Evolutionary conservation across 2,329 filamentous ascomycete genomes (phyloP).

Genomic region (Aureobasidium sp.): DNA sequence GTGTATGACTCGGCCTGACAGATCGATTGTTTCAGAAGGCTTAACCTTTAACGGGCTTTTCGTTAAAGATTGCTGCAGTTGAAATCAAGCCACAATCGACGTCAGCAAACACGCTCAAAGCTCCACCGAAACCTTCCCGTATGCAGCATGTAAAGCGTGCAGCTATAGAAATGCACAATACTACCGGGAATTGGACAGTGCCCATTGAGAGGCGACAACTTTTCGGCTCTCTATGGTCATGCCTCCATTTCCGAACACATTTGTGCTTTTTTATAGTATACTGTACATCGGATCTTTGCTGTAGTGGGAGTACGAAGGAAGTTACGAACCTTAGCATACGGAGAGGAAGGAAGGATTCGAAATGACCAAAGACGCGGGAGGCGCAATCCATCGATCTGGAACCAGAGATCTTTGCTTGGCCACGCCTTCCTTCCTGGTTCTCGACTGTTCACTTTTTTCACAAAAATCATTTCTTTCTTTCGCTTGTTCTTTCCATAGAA

Average conservation of each 20-base stretch:
- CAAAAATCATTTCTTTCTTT: neutral
- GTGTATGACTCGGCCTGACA: neutral
- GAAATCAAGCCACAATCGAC: neutral
- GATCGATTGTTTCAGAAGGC: neutral
- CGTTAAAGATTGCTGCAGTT: neutral
- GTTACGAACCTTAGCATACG: too few species aligned
- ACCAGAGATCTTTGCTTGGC: neutral
- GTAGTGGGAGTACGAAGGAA: too few species aligned
- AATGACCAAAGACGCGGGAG: neutral
- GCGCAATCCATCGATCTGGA: neutral
- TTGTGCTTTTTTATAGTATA: too few species aligned
- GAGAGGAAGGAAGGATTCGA: neutral
- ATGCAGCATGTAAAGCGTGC: too few species aligned
- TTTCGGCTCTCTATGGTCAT: too few species aligned
- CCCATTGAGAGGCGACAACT: too few species aligned
- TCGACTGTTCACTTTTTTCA: neutral
- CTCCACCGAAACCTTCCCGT: neutral
- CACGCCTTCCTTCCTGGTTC: neutral
- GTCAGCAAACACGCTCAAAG: neutral
- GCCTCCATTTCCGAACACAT: too few species aligned
- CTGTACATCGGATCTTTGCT: too few species aligned
- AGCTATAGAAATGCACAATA: too few species aligned
- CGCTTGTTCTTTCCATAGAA: too few species aligned
- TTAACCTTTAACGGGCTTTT: neutral
- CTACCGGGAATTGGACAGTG: too few species aligned